These are phyloP conservation scores for Eucalyptus sideroxylon DNA, from an alignment of 345 rosid genomes.

Conservation along the genomic window DNA sequence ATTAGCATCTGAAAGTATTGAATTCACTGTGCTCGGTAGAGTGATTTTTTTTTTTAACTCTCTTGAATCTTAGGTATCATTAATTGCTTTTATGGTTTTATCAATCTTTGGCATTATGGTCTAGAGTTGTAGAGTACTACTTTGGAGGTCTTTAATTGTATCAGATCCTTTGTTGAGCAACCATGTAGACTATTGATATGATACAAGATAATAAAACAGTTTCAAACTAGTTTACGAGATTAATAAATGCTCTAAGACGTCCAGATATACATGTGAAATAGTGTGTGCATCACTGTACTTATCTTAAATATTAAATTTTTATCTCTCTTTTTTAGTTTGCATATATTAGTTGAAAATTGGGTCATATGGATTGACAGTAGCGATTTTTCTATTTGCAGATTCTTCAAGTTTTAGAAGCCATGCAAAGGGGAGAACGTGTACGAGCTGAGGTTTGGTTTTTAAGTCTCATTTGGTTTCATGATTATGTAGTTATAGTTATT, in stretches of 20 bases:
- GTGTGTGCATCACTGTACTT: neutral
- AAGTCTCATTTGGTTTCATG: neutral
- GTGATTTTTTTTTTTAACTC: neutral
- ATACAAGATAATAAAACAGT: neutral
- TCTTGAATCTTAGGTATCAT: neutral
- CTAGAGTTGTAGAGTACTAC: neutral
- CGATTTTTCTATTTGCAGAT: slow-evolving; percentile 34
- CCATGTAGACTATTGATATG: neutral
- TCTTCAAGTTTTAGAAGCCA: slow-evolving; percentile 70
- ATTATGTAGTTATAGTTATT: neutral
- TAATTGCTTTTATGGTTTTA: neutral
- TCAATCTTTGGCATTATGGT: neutral
- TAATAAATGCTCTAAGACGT: neutral
- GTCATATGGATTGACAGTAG: neutral
- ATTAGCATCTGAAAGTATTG: neutral
- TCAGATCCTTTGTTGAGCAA: neutral
- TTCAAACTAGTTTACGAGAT: neutral
- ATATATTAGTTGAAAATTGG: neutral
- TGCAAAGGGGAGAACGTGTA: slow-evolving; percentile 72
- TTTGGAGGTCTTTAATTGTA: neutral
- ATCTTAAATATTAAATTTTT: neutral
- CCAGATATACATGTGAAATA: neutral
- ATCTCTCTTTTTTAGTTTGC: neutral
- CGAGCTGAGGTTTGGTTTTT: slow-evolving; percentile 54
- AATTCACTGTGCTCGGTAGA: neutral